Evolutionary conservation across 1,284 basidiomycete species (phyloP).

Genomic region (Polyporus tsugae): DNA sequence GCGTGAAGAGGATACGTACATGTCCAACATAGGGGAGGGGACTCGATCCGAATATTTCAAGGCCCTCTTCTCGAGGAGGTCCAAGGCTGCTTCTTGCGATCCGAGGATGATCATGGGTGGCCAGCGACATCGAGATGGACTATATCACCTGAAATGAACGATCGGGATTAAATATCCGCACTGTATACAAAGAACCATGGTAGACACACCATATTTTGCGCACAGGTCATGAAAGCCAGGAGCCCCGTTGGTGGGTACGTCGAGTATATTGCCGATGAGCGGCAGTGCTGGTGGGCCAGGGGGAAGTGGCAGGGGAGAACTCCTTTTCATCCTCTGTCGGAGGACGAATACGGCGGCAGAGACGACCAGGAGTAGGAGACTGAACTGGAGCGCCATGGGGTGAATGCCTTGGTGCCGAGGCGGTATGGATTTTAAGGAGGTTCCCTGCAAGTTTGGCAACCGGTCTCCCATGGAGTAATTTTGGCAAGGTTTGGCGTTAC

Average conservation of each 20-base stretch:
- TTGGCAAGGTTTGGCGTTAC: too few relatives aligned
- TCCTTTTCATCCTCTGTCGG: background rate
- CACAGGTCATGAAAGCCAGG: background rate
- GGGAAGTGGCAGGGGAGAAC: conserved; percentile 9
- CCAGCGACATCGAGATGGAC: conserved; percentile 11
- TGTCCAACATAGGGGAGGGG: conserved; percentile 2
- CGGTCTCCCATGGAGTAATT: too few relatives aligned
- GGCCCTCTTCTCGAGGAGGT: conserved; percentile 16
- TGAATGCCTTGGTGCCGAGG: background rate
- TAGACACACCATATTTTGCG: conserved; percentile 1
- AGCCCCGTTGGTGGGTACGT: conserved; percentile 5
- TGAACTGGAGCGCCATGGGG: background rate
- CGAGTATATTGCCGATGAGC: conserved; percentile 16
- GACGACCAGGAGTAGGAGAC: background rate
- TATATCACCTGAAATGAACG: background rate
- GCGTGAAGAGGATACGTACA: background rate
- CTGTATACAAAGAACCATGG: too few relatives aligned
- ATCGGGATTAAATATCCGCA: background rate
- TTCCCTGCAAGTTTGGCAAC: too few relatives aligned
- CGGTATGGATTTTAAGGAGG: background rate
- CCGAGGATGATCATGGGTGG: conserved; percentile 11
- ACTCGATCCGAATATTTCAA: conserved; percentile 10
- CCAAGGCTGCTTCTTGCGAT: conserved; percentile 9
- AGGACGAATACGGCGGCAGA: background rate
- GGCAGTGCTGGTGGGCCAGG: conserved; percentile 16